Percentiles rank a stretch among this genome's conserved stretches.
These are phyloP conservation scores for Talaromyces rugulosus DNA, from an alignment of 2,329 filamentous ascomycete genomes.

Conservation along the genomic window DNA sequence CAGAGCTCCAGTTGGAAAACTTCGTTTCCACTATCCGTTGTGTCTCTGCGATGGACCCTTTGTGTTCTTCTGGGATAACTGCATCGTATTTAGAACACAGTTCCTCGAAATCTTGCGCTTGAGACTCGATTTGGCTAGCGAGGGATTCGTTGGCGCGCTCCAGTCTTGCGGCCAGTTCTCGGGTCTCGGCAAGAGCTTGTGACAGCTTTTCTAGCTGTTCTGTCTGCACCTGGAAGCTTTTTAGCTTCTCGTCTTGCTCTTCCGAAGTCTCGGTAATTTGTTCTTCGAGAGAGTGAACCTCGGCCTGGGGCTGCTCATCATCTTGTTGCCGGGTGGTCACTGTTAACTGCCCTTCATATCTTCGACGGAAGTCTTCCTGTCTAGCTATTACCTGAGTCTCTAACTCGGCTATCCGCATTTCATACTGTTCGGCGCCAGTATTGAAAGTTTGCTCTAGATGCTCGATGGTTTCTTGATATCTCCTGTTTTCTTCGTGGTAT, in stretches of 20 bases:
- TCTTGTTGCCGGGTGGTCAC: slow-evolving; percentile 24
- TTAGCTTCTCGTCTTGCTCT: neutral
- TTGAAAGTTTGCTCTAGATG: slow-evolving; percentile 37
- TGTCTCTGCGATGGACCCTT: neutral
- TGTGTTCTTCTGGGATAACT: neutral
- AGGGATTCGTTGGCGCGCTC: neutral
- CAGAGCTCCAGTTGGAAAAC: neutral
- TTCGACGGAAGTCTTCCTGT: neutral
- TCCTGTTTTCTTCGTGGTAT: neutral
- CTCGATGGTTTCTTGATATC: slow-evolving; percentile 34
- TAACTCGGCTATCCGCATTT: slow-evolving; percentile 29
- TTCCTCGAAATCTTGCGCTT: slow-evolving; percentile 16
- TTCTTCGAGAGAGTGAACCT: slow-evolving; percentile 37
- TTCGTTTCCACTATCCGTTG: neutral
- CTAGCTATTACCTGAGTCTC: slow-evolving; percentile 32
- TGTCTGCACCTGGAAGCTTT: neutral
- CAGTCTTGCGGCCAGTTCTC: neutral
- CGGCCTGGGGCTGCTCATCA: slow-evolving; percentile 34
- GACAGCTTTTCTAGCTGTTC: neutral
- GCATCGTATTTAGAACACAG: slow-evolving; percentile 31
- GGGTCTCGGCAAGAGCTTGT: neutral
- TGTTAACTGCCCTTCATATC: neutral
- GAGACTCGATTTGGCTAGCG: neutral
- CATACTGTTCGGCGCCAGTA: slow-evolving; percentile 23
- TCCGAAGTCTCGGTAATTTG: slow-evolving; percentile 29